phyloP scores from a whole-genome alignment of 164 flowering plant species.

The Kalanchoe fedtschenkoi region DNA sequence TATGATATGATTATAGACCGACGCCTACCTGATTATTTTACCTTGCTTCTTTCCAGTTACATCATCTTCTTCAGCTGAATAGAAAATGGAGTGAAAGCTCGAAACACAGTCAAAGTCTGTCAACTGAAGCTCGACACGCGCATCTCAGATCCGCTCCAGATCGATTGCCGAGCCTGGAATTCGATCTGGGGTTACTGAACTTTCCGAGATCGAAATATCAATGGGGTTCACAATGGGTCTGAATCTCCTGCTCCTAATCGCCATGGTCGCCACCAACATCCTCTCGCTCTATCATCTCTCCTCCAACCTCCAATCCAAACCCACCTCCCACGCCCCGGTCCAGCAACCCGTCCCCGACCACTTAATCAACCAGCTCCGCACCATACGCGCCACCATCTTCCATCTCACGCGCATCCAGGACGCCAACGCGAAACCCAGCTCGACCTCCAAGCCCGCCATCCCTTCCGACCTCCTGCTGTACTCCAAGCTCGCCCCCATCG shows the following conservation, averaged over 20 bases:
- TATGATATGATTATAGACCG: no score
- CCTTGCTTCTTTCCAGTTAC: no score
- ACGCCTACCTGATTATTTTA: no score
- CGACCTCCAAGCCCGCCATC: slow-evolving; percentile 15
- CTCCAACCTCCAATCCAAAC: slow-evolving; percentile 81
- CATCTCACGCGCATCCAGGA: slow-evolving; percentile 56
- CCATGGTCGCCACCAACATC: slow-evolving; percentile 66
- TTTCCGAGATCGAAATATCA: background rate
- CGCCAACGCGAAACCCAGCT: slow-evolving; percentile 10
- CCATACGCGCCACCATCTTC: slow-evolving; percentile 86
- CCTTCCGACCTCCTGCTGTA: slow-evolving; percentile 73
- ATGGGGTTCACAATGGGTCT: slow-evolving; percentile 72
- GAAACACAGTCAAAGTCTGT: no score
- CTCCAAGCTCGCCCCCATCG: slow-evolving; percentile 62
- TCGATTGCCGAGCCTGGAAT: no score
- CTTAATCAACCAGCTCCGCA: slow-evolving; percentile 66
- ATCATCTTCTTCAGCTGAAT: no score
- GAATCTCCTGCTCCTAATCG: slow-evolving; percentile 19
- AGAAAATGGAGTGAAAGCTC: no score
- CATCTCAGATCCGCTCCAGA: no score
- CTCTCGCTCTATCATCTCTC: slow-evolving; percentile 76
- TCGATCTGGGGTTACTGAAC: no score
- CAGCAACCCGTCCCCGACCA: slow-evolving; percentile 56
- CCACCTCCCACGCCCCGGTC: slow-evolving; percentile 32
- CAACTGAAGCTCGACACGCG: no score